These are phyloP conservation scores for Pachyrhizus erosus DNA, from an alignment of 306 rosid genomes.

Conservation along the genomic window DNA sequence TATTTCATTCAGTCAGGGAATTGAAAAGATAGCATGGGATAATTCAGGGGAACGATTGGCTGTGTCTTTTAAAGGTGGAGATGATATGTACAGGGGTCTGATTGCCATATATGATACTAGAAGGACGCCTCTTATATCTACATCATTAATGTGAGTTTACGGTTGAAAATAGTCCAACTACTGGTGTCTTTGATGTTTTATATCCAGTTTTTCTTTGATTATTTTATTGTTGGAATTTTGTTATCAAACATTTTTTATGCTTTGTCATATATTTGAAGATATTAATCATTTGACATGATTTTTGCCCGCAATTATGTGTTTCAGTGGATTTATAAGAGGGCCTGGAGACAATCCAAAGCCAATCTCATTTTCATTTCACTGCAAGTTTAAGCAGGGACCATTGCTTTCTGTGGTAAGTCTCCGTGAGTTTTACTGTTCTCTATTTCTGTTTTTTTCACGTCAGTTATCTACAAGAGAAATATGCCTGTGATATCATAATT, in stretches of 20 bases:
- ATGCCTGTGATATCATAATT: neutral
- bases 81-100: conserved; percentile 77
- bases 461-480: neutral
- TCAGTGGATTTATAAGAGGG: conserved; percentile 95
- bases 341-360: conserved; percentile 93
- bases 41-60: conserved; percentile 96
- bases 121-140: conserved; percentile 75
- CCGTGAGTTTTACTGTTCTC: conserved; percentile 6
- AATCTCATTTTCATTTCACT: conserved; percentile 75
- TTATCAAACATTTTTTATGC: neutral
- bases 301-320: conserved; percentile 26
- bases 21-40: conserved; percentile 96
- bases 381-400: conserved; percentile 92
- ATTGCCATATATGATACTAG: conserved; percentile 86
- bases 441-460: neutral
- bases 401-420: conserved; percentile 86
- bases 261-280: neutral
- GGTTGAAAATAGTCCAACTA: conserved; percentile 24
- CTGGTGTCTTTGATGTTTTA: neutral
- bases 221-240: conserved; percentile 16
- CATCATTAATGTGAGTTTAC: conserved; percentile 82
- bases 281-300: conserved; percentile 15
- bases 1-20: conserved; percentile 72
- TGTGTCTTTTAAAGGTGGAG: conserved; percentile 80
- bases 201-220: neutral